A percentile compares a stretch with the other conserved stretches of the same genome.
Evolutionary conservation across 495 filamentous ascomycete genomes (phyloP).

Genomic region (Aspergillus taichungensis): DNA sequence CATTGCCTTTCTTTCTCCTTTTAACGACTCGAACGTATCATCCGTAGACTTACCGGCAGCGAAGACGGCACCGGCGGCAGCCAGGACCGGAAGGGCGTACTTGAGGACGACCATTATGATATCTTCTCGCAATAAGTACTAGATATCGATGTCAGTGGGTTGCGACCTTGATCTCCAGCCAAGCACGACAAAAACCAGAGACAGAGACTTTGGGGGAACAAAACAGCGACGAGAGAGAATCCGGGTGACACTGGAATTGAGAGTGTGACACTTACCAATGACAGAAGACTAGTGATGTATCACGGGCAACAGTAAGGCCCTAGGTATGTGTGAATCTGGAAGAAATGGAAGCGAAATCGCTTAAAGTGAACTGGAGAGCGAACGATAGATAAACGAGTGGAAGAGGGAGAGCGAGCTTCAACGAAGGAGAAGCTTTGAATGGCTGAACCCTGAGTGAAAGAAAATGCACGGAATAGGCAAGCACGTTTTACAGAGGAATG

Average conservation of each 20-base stretch:
- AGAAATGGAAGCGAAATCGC: conserved; percentile 16
- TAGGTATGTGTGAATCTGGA: not conserved
- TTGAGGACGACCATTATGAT: conserved; percentile 67
- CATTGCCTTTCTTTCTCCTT: not conserved
- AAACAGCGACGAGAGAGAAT: too few species aligned
- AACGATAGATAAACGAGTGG: conserved; percentile 17
- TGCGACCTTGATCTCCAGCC: not conserved
- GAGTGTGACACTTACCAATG: conserved; percentile 13
- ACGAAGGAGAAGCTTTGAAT: conserved; percentile 22
- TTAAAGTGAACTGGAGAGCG: too few species aligned
- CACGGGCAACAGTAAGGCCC: conserved; percentile 4
- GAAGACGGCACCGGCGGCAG: conserved; percentile 51
- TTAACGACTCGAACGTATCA: not conserved
- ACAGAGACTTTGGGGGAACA: too few species aligned
- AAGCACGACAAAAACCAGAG: not conserved
- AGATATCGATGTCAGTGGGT: too few species aligned
- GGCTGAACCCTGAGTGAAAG: conserved; percentile 15
- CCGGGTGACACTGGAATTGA: too few species aligned
- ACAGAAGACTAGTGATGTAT: conserved; percentile 9
- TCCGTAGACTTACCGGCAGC: conserved; percentile 39
- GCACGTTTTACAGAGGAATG: conserved; percentile 35
- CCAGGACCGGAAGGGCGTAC: conserved; percentile 66
- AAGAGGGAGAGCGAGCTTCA: conserved; percentile 19
- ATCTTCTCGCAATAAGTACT: conserved; percentile 16
- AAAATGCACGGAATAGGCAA: conserved; percentile 33